Conservation (phyloP, 768 basidiomycete species). For the Dentipellis fragilis region DNA sequence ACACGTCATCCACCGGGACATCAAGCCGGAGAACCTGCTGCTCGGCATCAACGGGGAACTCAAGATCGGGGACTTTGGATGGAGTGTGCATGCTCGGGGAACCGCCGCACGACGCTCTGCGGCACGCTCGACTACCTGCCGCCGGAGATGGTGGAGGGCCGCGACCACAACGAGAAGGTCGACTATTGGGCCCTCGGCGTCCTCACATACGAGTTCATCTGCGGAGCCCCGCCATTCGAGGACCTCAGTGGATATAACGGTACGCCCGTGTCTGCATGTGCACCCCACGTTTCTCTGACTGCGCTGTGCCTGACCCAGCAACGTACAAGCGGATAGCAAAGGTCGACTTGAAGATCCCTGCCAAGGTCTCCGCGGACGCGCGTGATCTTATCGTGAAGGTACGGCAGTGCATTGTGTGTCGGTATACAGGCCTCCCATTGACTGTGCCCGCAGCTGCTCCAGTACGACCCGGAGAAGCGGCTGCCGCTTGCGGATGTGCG, state of each 20-base stretch:
- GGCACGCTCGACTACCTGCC: constrained; percentile 96
- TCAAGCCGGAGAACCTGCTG: constrained; percentile 96
- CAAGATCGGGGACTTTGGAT: constrained; percentile 98
- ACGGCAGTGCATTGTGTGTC: background rate
- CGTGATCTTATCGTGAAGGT: constrained; percentile 37
- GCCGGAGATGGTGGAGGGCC: constrained; percentile 96
- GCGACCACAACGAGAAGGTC: constrained; percentile 82
- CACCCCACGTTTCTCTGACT: constrained; percentile 8
- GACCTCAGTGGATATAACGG: constrained; percentile 70
- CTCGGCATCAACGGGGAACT: constrained; percentile 92
- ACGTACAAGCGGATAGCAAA: constrained; percentile 85
- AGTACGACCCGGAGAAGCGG: constrained; percentile 35
- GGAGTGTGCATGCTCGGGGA: constrained; percentile 93
- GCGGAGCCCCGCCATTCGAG: constrained; percentile 80
- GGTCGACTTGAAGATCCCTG: constrained; percentile 58
- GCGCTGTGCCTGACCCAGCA: constrained; percentile 31
- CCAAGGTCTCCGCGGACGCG: constrained; percentile 32
- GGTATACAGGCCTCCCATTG: constrained; percentile 6
- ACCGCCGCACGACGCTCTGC: constrained; percentile 83
- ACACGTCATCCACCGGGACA: constrained; percentile 97
- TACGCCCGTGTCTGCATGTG: constrained; percentile 25
- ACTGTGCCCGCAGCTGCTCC: constrained; percentile 53
- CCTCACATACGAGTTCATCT: constrained; percentile 90
- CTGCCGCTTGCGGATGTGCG: constrained; percentile 34
- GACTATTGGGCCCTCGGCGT: constrained; percentile 97